Evolutionary conservation across 192 early-diverging fungal species (phyloP).

Genomic region (Coemansia sp.): DNA sequence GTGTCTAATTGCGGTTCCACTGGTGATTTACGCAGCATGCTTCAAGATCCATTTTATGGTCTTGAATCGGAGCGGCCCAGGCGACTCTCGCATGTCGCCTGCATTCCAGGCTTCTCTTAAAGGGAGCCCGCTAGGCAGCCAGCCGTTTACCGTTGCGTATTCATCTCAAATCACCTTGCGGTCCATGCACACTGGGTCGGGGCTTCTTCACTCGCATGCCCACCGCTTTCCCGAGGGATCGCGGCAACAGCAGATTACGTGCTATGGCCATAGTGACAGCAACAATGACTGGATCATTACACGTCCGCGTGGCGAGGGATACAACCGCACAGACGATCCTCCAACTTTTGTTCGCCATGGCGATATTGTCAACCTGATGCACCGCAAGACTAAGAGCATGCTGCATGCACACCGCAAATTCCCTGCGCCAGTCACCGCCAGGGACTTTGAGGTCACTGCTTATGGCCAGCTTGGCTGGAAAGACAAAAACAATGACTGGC

Average conservation of each 20-base stretch:
- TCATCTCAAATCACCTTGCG: constrained; percentile 23
- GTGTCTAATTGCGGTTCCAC: constrained; percentile 80
- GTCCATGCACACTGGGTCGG: constrained; percentile 18
- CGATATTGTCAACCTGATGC: constrained; percentile 72
- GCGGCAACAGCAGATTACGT: constrained; percentile 81
- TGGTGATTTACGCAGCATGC: constrained; percentile 74
- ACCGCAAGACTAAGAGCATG: constrained; percentile 53
- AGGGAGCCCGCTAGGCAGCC: constrained; percentile 64
- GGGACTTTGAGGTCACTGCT: constrained; percentile 58
- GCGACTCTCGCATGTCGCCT: constrained; percentile 88
- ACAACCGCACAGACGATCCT: constrained; percentile 25
- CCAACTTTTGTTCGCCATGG: constrained; percentile 58
- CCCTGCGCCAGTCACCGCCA: constrained; percentile 59
- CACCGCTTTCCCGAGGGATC: constrained; percentile 60
- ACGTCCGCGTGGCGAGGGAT: constrained; percentile 26
- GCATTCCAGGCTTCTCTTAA: constrained; percentile 78
- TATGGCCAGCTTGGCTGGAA: constrained; percentile 57
- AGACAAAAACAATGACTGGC: constrained; percentile 60
- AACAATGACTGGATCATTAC: constrained; percentile 68
- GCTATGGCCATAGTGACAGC: constrained; percentile 68
- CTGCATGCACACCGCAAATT: constrained; percentile 68
- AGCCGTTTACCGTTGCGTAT: constrained; percentile 24
- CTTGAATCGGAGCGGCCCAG: constrained; percentile 76
- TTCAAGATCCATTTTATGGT: constrained; percentile 90
- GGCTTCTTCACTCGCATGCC: constrained; percentile 58